Evolutionary conservation across 805 yeast species (phyloP).

Genomic region (Ogataea pilisensis): DNA sequence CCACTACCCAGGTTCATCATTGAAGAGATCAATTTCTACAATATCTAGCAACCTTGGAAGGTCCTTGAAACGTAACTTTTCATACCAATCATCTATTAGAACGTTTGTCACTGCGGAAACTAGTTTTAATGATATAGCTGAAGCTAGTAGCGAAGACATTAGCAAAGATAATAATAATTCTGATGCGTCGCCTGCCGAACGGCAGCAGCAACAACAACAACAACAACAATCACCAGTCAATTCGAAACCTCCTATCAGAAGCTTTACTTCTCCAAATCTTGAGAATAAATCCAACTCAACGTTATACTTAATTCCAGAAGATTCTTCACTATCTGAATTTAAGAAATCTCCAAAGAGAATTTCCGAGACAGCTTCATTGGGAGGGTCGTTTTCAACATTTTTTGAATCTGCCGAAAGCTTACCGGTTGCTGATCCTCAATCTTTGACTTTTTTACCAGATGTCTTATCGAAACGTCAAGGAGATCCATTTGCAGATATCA

Average conservation of each 20-base stretch:
- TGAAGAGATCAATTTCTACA: conserved; percentile 28
- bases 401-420: conserved; percentile 11
- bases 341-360: conserved; percentile 2
- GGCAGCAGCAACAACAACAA: not conserved
- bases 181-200: conserved; percentile 3
- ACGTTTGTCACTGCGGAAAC: conserved; percentile 26
- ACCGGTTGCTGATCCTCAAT: conserved; percentile 3
- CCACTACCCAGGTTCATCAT: conserved; percentile 13
- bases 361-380: not conserved
- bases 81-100: conserved; percentile 28
- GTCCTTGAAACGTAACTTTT: conserved; percentile 24
- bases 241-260: conserved; percentile 3
- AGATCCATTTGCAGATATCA: not conserved
- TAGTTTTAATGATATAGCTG: conserved; percentile 9
- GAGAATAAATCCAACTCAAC: conserved; percentile 17
- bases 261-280: conserved; percentile 3
- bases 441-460: conserved; percentile 3
- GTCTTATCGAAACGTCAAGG: not conserved
- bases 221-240: no score
- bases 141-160: not conserved
- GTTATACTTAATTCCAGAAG: conserved; percentile 25
- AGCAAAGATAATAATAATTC: not conserved
- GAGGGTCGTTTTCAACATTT: conserved; percentile 9
- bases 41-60: conserved; percentile 24
- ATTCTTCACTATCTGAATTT: conserved; percentile 17